Evolutionary conservation across 345 rosid genomes (phyloP).

Genomic region (Ceriops tagal): DNA sequence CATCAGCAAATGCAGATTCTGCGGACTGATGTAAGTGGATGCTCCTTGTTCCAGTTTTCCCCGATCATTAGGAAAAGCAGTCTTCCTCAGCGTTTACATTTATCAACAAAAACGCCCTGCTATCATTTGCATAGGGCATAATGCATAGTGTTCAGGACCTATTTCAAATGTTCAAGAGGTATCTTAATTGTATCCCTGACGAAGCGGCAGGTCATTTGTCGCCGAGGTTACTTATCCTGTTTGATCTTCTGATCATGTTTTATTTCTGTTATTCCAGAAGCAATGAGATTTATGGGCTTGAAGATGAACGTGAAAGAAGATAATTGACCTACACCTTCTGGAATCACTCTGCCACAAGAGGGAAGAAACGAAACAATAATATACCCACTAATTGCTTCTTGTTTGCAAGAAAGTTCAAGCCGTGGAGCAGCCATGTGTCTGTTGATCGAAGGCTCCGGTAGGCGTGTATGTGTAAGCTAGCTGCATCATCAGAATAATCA

Average conservation of each 20-base stretch:
- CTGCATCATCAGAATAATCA: too few species aligned
- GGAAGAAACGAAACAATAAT: slow-evolving; percentile 7
- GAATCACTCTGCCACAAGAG: neutral
- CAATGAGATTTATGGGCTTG: slow-evolving; percentile 16
- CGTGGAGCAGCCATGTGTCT: slow-evolving; percentile 21
- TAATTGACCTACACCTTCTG: slow-evolving; percentile 22
- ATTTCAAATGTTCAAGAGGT: neutral
- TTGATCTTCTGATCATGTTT: neutral
- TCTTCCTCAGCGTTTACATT: neutral
- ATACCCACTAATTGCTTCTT: slow-evolving; percentile 9
- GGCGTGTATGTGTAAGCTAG: neutral
- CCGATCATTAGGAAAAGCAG: too few species aligned
- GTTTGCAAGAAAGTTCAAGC: slow-evolving; percentile 30
- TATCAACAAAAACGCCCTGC: neutral
- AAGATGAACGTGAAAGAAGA: slow-evolving; percentile 20
- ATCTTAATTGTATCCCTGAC: slow-evolving; percentile 18
- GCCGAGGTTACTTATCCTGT: neutral
- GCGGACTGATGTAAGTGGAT: too few species aligned
- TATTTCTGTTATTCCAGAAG: too few species aligned
- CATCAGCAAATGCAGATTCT: too few species aligned
- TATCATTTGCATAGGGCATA: neutral
- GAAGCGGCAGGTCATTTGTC: slow-evolving; percentile 4
- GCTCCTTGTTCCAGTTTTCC: too few species aligned
- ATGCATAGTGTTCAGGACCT: neutral
- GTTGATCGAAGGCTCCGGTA: neutral